phyloP scores from a whole-genome alignment of 1,139 yeast species.

The Lodderomyces margitis region DNA sequence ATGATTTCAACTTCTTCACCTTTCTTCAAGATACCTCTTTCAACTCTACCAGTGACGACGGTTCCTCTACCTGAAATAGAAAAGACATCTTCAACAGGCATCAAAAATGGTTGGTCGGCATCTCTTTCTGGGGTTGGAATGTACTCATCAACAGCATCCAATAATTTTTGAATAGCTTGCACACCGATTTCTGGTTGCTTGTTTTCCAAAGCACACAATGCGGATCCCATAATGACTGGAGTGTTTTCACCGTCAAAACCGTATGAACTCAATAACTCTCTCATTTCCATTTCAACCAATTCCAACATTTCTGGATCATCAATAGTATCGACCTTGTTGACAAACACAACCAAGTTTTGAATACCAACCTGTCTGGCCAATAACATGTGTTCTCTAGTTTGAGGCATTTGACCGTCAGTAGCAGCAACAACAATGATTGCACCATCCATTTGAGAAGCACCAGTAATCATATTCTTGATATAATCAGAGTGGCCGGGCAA shows the following conservation, averaged over 20 bases:
- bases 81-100: conserved; percentile 97
- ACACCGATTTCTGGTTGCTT: conserved; percentile 90
- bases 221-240: conserved; percentile 98
- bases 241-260: conserved; percentile 98
- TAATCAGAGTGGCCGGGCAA: conserved; percentile 89
- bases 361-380: conserved; percentile 99
- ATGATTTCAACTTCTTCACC: conserved; percentile 98
- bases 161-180: conserved; percentile 75
- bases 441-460: conserved; percentile 99
- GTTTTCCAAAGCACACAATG: conserved; percentile 91
- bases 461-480: conserved; percentile 98
- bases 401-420: conserved; percentile 99
- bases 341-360: conserved; percentile 93
- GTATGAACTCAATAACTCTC: conserved; percentile 85
- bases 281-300: conserved; percentile 99
- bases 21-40: conserved; percentile 94
- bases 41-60: conserved; percentile 98
- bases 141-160: conserved; percentile 89
- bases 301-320: conserved; percentile 99
- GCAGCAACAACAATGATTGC: conserved; percentile 99
- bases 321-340: conserved; percentile 95
- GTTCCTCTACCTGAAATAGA: conserved; percentile 99
- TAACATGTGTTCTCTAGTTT: conserved; percentile 96
- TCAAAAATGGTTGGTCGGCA: conserved; percentile 91
- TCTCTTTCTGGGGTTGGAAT: conserved; percentile 98